A percentile compares a stretch with the other conserved stretches of the same genome.
Conservation (phyloP, 192 early-diverging fungal species). For the Coemansia sp. region DNA sequence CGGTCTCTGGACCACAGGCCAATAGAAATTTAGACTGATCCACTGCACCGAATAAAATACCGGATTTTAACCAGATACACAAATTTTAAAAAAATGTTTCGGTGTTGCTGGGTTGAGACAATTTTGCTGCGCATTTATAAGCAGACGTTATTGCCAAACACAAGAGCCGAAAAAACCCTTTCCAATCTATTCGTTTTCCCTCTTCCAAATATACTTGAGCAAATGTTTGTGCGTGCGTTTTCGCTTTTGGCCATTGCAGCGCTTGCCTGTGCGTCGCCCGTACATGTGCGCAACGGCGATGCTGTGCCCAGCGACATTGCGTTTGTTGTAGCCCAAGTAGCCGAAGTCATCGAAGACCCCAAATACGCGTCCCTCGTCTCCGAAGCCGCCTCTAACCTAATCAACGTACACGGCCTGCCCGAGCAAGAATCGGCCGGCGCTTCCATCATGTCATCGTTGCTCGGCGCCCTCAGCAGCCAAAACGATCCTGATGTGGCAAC, state of each 20-base stretch:
- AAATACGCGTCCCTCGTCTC: neutral
- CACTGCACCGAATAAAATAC: too few relatives aligned
- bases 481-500: constrained; percentile 3
- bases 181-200: too few relatives aligned
- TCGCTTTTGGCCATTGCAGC: constrained; percentile 3
- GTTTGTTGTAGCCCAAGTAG: neutral
- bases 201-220: neutral
- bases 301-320: neutral
- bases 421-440: neutral
- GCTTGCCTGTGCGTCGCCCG: neutral
- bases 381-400: neutral
- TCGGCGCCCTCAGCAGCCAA: neutral
- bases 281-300: neutral
- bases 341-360: neutral
- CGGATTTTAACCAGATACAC: too few relatives aligned
- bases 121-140: too few relatives aligned
- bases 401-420: neutral
- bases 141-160: too few relatives aligned
- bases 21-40: too few relatives aligned
- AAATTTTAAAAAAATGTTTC: too few relatives aligned
- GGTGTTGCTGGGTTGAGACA: too few relatives aligned
- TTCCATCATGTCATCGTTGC: neutral
- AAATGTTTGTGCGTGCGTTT: neutral
- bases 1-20: too few relatives aligned
- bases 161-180: too few relatives aligned